These are phyloP conservation scores for Sphagnum fallax DNA, from an alignment of 228 moss, liverwort and hornwort species.

Conservation along the genomic window DNA sequence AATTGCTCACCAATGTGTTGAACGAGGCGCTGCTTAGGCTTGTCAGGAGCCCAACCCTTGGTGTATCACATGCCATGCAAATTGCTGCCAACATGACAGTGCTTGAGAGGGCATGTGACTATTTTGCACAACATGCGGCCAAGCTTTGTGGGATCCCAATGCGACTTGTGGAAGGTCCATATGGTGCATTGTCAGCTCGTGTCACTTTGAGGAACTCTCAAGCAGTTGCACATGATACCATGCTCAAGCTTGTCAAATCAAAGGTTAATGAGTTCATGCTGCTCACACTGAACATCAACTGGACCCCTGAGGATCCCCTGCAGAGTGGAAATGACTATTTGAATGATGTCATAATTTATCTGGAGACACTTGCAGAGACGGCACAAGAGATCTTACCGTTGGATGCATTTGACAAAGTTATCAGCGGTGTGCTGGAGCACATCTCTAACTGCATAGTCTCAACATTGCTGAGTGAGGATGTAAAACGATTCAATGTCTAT, in stretches of 20 bases:
- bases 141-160: conserved; percentile 93
- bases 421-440: conserved; percentile 81
- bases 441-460: conserved; percentile 73
- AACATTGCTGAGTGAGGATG: conserved; percentile 65
- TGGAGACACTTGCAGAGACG: conserved; percentile 80
- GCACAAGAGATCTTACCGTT: conserved; percentile 79
- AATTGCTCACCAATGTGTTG: conserved; percentile 63
- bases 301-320: conserved; percentile 74
- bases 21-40: conserved; percentile 81
- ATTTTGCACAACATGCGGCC: conserved; percentile 83
- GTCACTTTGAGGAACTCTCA: conserved; percentile 73
- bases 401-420: conserved; percentile 77
- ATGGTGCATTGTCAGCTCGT: conserved; percentile 74
- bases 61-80: conserved; percentile 93
- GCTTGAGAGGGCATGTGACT: conserved; percentile 78
- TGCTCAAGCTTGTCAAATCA: conserved; percentile 86
- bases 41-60: conserved; percentile 62
- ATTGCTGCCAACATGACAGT: conserved; percentile 98
- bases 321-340: conserved; percentile 71
- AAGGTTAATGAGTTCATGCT: conserved; percentile 93
- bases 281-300: conserved; percentile 70
- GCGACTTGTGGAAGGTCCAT: conserved; percentile 84
- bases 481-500: conserved; percentile 69
- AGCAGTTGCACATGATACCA: conserved; percentile 89
- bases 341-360: conserved; percentile 75